A percentile compares a stretch with the other conserved stretches of the same genome.
phyloP scores from a whole-genome alignment of 805 yeast species.

The Yamadazyma sp. region DNA sequence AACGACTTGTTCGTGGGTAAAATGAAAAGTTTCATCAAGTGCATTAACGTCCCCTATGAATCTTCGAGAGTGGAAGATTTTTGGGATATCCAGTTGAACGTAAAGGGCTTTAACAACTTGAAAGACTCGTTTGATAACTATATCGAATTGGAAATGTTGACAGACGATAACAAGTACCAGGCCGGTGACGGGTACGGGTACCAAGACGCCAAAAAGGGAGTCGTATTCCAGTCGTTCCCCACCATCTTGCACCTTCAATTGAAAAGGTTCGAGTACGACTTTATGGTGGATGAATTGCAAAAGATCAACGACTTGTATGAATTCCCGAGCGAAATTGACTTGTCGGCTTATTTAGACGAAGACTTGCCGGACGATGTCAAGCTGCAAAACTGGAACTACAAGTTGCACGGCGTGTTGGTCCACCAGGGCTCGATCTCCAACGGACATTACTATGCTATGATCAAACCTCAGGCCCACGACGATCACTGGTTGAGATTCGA shows the following conservation, averaged over 20 bases:
- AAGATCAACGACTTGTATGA: constrained; percentile 92
- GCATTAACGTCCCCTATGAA: constrained; percentile 91
- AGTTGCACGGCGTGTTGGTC: constrained; percentile 89
- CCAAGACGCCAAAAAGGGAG: constrained; percentile 97
- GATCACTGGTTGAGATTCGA: constrained; percentile 86
- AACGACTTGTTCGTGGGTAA: constrained; percentile 90
- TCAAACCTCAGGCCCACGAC: constrained; percentile 70
- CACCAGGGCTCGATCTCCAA: constrained; percentile 95
- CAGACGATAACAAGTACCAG: constrained; percentile 94
- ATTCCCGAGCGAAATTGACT: constrained; percentile 79
- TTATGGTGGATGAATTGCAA: constrained; percentile 80
- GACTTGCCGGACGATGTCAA: constrained; percentile 40
- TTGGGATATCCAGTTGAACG: constrained; percentile 97
- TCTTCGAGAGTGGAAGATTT: constrained; percentile 89
- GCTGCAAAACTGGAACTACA: constrained; percentile 70
- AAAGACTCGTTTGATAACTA: constrained; percentile 80
- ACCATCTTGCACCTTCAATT: constrained; percentile 90
- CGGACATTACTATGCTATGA: constrained; percentile 95
- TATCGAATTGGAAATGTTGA: constrained; percentile 81
- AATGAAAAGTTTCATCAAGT: constrained; percentile 92
- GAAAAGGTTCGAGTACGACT: constrained; percentile 93
- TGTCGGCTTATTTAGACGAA: constrained; percentile 74
- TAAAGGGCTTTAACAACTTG: constrained; percentile 73
- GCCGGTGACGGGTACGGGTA: constrained; percentile 83
- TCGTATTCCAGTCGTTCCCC: constrained; percentile 85